Evolutionary conservation across 1,284 basidiomycete genomes (phyloP), one percentile per base, ranked within the genome.

Genomic region (Heimioporus retisporus): DNA sequence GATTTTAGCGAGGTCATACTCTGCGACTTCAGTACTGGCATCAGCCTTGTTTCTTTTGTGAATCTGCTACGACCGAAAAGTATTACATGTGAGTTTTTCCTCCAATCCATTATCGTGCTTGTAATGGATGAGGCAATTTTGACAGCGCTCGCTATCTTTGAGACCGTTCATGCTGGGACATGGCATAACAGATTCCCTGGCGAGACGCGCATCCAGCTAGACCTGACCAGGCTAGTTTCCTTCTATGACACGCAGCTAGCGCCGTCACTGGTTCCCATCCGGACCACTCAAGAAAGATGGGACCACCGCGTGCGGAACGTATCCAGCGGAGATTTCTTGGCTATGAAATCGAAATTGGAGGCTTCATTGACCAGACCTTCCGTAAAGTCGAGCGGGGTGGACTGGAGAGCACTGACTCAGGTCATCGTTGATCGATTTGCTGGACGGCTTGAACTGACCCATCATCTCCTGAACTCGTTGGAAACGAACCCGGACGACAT

Each of bases 1-100:
- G 50, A 7, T 16, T 50, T 21, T 63, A 88, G 86, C 63, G 86
- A 88, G 72, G 76, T 85, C 40, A 85, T 88, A 83, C 70, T 86
- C 15, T 88, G 86, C 69, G 76, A 86, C 69, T 81, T 86, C 67
- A 78, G 75, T 5, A 68, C 75, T 23, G 82, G 83, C 4, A 70
- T 87, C 35, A 76, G 80, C 46, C 59, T 83, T 14, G 71, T 81
- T 16, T 81, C 83, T 11, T 75, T 76, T 53, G 60, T 70, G 5
- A 78, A 77, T 59, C 60, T 79, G 23, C 63, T 61, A 4, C 62
- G 64, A 28, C 50, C 14, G 11, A 19, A n/a, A 3, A 11, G n/a
- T 10, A 42, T 35, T 3, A 7, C 25, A 19, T 11, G 72, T 71
- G 31, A 65, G 74, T 55, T 46, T 58, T 13, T 35, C 11, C 35